phyloP scores from a whole-genome alignment of 192 early-diverging fungal genomes.

The Umbelopsis sp. region DNA sequence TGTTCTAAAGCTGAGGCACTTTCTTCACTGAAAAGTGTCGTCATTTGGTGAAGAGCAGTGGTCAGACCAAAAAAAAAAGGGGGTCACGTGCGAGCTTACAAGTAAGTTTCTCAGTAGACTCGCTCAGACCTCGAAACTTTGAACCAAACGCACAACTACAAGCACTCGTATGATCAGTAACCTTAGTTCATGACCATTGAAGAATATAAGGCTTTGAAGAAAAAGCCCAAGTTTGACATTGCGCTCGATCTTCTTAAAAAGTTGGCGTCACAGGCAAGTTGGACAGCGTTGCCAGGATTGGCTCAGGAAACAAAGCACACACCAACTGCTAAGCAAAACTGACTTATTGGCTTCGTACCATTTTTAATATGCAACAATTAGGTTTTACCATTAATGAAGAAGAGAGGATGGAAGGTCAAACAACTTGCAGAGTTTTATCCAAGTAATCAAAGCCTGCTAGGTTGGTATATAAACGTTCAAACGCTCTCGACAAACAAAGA shows the following conservation, averaged over 20 bases:
- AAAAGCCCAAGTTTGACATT: neutral
- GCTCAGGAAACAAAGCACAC: neutral
- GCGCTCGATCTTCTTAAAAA: neutral
- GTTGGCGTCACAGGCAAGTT: conserved; percentile 7
- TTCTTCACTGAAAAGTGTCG: neutral
- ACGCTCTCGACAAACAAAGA: neutral
- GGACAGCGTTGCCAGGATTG: neutral
- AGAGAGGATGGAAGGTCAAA: conserved; percentile 57
- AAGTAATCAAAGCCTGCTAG: conserved; percentile 40
- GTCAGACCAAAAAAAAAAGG: neutral
- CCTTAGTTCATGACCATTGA: neutral
- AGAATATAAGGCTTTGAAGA: conserved; percentile 14
- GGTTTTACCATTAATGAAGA: conserved; percentile 64
- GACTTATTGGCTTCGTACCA: neutral
- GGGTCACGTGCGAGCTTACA: neutral
- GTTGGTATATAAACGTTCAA: neutral
- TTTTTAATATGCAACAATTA: neutral
- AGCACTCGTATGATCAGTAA: neutral
- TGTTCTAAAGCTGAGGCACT: neutral
- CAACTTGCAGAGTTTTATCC: conserved; percentile 65
- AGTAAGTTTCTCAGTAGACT: neutral
- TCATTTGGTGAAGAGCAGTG: neutral
- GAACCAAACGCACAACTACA: neutral
- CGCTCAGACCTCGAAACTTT: no score
- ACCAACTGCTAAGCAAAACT: no score